phyloP scores from a whole-genome alignment of 176 grass and related monocot species.

The Raddia guianensis region DNA sequence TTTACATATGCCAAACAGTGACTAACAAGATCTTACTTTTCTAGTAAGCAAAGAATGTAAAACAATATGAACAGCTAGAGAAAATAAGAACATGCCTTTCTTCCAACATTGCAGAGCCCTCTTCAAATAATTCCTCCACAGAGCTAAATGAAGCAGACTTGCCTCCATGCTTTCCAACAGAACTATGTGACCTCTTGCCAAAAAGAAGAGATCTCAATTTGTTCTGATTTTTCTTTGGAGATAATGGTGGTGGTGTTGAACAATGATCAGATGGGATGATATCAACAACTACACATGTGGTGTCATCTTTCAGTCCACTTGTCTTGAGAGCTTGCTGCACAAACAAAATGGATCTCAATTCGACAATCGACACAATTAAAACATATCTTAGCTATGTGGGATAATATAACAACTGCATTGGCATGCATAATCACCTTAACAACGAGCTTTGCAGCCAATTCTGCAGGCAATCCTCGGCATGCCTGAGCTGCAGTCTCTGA shows the following conservation, averaged over 20 bases:
- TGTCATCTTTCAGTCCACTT: conserved; percentile 96
- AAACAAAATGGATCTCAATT: conserved; percentile 34
- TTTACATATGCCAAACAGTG: conserved; percentile 9
- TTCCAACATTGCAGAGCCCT: conserved; percentile 93
- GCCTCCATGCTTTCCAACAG: conserved; percentile 56
- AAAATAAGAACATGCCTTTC: conserved; percentile 64
- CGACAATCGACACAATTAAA: conserved; percentile 19
- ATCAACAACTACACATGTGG: conserved; percentile 95
- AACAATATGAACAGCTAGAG: conserved; percentile 24
- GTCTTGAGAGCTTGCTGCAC: conserved; percentile 88
- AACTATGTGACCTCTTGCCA: conserved; percentile 62
- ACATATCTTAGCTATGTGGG: neutral
- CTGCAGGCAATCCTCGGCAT: conserved; percentile 76
- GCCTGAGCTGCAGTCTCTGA: conserved; percentile 76
- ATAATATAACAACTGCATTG: neutral
- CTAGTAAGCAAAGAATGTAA: neutral
- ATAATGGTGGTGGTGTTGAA: conserved; percentile 57
- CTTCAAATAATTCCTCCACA: conserved; percentile 95
- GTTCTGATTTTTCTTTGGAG: conserved; percentile 76
- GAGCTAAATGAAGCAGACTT: conserved; percentile 61
- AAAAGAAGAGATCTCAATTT: conserved; percentile 83
- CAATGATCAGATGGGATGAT: conserved; percentile 72
- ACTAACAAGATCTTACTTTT: conserved; percentile 12
- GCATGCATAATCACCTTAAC: conserved; percentile 71
- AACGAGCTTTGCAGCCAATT: conserved; percentile 87